phyloP scores from a whole-genome alignment of 1,284 basidiomycete genomes.

The Fomitopsis pinicola region DNA sequence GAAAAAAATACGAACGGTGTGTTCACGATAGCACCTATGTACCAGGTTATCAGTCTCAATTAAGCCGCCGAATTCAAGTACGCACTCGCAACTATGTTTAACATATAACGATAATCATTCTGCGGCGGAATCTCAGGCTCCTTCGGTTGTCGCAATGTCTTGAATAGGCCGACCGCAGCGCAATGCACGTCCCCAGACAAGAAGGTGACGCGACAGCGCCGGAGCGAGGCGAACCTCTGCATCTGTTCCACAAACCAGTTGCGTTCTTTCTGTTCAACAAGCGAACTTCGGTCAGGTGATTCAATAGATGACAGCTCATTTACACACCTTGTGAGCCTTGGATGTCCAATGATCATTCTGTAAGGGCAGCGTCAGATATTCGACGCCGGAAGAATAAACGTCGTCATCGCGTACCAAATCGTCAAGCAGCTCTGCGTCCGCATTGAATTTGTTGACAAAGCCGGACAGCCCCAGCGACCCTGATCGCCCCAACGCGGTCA shows the following conservation, averaged over 20 bases:
- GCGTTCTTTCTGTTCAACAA: conserved; percentile 65
- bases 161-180: conserved; percentile 77
- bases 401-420: conserved; percentile 59
- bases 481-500: conserved; percentile 65
- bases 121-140: conserved; percentile 46
- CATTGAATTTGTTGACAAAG: conserved; percentile 91
- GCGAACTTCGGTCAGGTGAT: background rate
- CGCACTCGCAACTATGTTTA: conserved; percentile 75
- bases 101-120: conserved; percentile 80
- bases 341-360: conserved; percentile 91
- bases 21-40: conserved; percentile 73
- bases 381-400: background rate
- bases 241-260: conserved; percentile 85
- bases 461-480: conserved; percentile 67
- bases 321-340: conserved; percentile 66
- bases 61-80: conserved; percentile 5
- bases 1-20: conserved; percentile 54
- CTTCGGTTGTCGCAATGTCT: conserved; percentile 55
- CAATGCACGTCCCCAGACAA: conserved; percentile 93
- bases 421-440: conserved; percentile 86
- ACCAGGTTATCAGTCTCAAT: conserved; percentile 3
- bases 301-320: background rate
- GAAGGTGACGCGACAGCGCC: conserved; percentile 72
- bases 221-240: conserved; percentile 62
- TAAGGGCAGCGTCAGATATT: background rate